Percentiles rank a stretch among this genome's conserved stretches.
These are phyloP conservation scores for Coemansia sp. DNA, from an alignment of 192 early-diverging fungal genomes.

Conservation along the genomic window DNA sequence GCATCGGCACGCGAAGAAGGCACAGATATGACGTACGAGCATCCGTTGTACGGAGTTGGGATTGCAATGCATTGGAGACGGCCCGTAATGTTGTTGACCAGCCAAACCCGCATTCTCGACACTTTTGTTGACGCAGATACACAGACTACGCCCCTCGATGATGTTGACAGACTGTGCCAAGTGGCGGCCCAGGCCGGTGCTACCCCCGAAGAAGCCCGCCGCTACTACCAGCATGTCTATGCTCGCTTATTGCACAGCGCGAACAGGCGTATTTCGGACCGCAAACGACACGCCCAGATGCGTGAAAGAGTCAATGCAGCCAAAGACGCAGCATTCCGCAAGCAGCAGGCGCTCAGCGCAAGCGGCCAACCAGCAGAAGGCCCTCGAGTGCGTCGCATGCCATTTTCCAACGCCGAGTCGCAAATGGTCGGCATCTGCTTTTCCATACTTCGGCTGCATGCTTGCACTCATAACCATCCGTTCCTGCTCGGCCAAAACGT, in stretches of 20 bases:
- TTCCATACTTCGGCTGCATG: slow-evolving; percentile 20
- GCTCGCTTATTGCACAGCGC: not conserved
- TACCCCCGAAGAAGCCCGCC: slow-evolving; percentile 20
- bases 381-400: not conserved
- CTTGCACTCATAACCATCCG: slow-evolving; percentile 18
- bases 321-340: not conserved
- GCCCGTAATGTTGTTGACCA: not conserved
- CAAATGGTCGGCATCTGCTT: slow-evolving; percentile 14
- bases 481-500: slow-evolving; percentile 7
- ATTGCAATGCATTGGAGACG: slow-evolving; percentile 16
- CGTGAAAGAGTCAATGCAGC: slow-evolving; percentile 5
- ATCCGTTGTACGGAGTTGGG: slow-evolving; percentile 29
- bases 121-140: slow-evolving; percentile 7
- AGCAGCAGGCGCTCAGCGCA: not conserved
- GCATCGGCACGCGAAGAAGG: slow-evolving; percentile 2
- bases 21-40: not conserved
- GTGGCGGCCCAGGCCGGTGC: slow-evolving; percentile 25
- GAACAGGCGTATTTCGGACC: not conserved
- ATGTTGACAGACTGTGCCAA: slow-evolving; percentile 1
- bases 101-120: slow-evolving; percentile 13
- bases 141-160: slow-evolving; percentile 17
- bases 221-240: slow-evolving; percentile 25
- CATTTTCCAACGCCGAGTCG: slow-evolving; percentile 18
- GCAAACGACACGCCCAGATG: not conserved
- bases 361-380: not conserved